A percentile compares a stretch with the other conserved stretches of the same genome.
Evolutionary conservation across 2,329 filamentous ascomycete genomes (phyloP).

Genomic region (Clonostachys rosea): DNA sequence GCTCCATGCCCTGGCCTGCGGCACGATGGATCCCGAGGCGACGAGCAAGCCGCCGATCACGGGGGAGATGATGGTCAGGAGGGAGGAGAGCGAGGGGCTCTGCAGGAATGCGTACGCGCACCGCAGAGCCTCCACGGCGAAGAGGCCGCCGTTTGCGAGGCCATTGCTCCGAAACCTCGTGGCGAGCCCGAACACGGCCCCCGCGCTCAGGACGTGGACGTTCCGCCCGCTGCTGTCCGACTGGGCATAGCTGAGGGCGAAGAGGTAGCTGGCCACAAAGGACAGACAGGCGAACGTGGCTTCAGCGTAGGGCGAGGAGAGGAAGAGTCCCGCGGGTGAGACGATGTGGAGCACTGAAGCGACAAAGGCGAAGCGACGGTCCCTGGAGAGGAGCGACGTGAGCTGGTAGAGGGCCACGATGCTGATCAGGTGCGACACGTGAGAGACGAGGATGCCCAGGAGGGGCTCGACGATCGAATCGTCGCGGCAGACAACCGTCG

Average conservation of each 20-base stretch:
- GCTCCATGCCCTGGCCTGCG: conserved; percentile 71
- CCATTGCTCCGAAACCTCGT: conserved; percentile 81
- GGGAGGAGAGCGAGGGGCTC: conserved; percentile 21
- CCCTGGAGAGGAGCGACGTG: conserved; percentile 37
- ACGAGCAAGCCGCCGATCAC: conserved; percentile 64
- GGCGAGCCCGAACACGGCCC: conserved; percentile 66
- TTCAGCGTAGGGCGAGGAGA: conserved; percentile 84
- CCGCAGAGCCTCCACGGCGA: conserved; percentile 57
- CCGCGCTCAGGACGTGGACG: conserved; percentile 54
- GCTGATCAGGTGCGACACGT: conserved; percentile 72
- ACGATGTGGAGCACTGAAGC: conserved; percentile 74
- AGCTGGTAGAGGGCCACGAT: conserved; percentile 68
- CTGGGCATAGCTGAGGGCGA: conserved; percentile 41
- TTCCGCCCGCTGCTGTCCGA: conserved; percentile 28
- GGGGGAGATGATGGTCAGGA: conserved; percentile 52
- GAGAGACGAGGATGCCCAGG: conserved; percentile 63
- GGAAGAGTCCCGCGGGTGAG: conserved; percentile 83
- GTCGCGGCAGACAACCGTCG: conserved; percentile 10
- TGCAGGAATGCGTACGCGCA: conserved; percentile 15
- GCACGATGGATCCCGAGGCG: conserved; percentile 61
- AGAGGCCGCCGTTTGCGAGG: conserved; percentile 72
- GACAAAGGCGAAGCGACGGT: conserved; percentile 55
- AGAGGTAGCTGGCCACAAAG: conserved; percentile 68
- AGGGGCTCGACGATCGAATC: conserved; percentile 29
- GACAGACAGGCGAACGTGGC: conserved; percentile 73